Evolutionary conservation across 345 rosid genomes (phyloP), one percentile per base, ranked within the genome.

Genomic region (Eucalyptus erythrocorys): DNA sequence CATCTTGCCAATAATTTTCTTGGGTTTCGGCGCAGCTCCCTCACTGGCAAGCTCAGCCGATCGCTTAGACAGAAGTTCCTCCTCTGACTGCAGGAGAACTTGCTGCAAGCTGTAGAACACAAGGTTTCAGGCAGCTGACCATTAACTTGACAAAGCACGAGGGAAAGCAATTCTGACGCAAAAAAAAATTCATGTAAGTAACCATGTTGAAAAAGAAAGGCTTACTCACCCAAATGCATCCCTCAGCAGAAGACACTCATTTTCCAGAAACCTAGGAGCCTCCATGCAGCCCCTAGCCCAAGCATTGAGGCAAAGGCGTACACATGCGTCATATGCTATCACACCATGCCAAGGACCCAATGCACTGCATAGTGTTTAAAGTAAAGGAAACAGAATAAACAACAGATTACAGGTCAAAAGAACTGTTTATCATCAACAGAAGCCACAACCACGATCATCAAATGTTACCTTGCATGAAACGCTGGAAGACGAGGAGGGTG

Each of bases 281-380:
- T 98, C 99, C 98, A 92, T 92, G 93, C 99, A 98, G 86, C 99
- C 98, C 93, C 93, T 95, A 80, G 99, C 98, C 99, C 99, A 98
- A 61, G 99, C 98, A 92, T 98, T 96, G 91, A 98, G 99, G 91
- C 99, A 98, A 88, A 98, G 95, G 47, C 99, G 96, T 84, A 97
- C 99, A 89, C 99, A 98, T 87, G 97, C 99, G 91, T 98, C 99
- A 91, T 98, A 98, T 16, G 99, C 96, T 93, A 98, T 92, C 50
- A 98, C 97, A 86, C 97, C 97, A 93, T 97, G 96, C 99, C 99
- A 98, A 71, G 99, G 99, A 66, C 99, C 99, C 49, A 94, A 92
- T 85, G 98, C 95, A 91, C 99, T 98, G 95, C 85, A 87, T 88
- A 89, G 85, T 87, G 88, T 85, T 88, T 48, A 85, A 92, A 45